Percentiles rank a stretch among this genome's conserved stretches.
Conservation (phyloP, 495 filamentous ascomycete genomes). For the Platismatia glauca region DNA sequence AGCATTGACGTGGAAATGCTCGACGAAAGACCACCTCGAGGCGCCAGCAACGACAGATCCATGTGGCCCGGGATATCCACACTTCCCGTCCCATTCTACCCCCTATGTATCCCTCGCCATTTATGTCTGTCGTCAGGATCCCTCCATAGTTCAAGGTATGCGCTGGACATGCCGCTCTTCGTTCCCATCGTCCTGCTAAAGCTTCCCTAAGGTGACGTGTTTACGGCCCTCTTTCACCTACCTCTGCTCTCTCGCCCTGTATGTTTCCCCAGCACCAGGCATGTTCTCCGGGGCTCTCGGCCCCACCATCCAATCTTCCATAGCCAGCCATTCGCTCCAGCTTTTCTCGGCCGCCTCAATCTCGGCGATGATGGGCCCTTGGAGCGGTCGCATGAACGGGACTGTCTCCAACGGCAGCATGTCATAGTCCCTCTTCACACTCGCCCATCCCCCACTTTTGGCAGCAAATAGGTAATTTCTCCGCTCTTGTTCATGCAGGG, state of each 20-base stretch:
- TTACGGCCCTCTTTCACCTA: not conserved
- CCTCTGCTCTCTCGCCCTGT: not conserved
- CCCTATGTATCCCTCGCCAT: not conserved
- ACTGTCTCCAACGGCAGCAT: slow-evolving; percentile 69
- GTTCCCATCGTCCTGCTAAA: not conserved
- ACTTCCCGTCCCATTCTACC: not conserved
- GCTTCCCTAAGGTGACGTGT: not conserved
- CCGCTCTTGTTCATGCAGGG: slow-evolving; percentile 79
- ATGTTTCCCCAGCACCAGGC: slow-evolving; percentile 12
- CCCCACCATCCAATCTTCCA: slow-evolving; percentile 95
- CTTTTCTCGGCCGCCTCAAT: slow-evolving; percentile 72
- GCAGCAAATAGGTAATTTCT: slow-evolving; percentile 92
- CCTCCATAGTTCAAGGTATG: not conserved
- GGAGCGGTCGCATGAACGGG: slow-evolving; percentile 75
- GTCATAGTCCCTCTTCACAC: slow-evolving; percentile 85
- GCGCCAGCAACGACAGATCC: no score
- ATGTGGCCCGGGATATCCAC: not conserved
- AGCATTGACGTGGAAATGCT: no score
- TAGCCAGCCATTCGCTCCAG: slow-evolving; percentile 82
- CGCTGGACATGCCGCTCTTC: not conserved
- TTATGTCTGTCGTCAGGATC: not conserved
- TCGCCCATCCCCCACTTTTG: slow-evolving; percentile 81
- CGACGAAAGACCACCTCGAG: no score
- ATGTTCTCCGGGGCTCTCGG: slow-evolving; percentile 43
- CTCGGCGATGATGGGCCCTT: slow-evolving; percentile 64